Evolutionary conservation across 129 eudicot genomes (phyloP), one percentile per base, ranked within the genome.

Genomic region (Ambrosia trifida): DNA sequence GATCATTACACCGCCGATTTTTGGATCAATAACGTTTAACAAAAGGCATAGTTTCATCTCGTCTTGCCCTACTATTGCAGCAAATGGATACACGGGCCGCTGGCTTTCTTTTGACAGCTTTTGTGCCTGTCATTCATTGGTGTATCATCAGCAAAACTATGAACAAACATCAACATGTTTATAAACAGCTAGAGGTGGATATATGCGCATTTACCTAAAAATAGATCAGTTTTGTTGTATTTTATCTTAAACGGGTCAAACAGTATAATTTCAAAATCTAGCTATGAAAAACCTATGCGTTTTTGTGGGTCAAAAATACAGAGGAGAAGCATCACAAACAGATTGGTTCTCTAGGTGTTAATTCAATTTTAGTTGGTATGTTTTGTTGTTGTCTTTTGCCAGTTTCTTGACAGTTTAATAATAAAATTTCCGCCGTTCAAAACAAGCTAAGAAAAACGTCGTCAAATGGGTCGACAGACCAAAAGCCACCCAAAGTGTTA

Each of bases 31-130:
- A 53, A 92, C 98, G 57, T 92, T 92, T 24, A 92, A 69, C 30
- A 89, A 61, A 77, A 89, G 96, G 84, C 96, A 92, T 0, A 92
- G 81, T 71, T 92, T 92, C 98, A 92, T 92, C 83, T 92, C 98
- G 59, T 89, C 96, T 81, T 92, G 98, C n/a, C 98, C 98, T 5
- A 92, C 98, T 83, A 92, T 92, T 68, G 98, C 98, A 72, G 98
- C 89, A 81, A 89, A 92, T 6, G 96, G 98, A 64, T 86, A 92
- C 1, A 92, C 98, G 0, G 96, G 98, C 68, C 98, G 85, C 60
- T 89, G 98, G 82, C 66, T 84, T 77, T 92, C 95, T 73, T 83
- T 86, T 14, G 91, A 84, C 13, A 89, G 82, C 83, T 84, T 92
- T 72, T 79, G 82, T 13, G 85, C 89, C 98, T 92, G 82, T 20